Base-by-base conservation (phyloP, 257 asterid genomes). In the Solanum bukasovii region DNA sequence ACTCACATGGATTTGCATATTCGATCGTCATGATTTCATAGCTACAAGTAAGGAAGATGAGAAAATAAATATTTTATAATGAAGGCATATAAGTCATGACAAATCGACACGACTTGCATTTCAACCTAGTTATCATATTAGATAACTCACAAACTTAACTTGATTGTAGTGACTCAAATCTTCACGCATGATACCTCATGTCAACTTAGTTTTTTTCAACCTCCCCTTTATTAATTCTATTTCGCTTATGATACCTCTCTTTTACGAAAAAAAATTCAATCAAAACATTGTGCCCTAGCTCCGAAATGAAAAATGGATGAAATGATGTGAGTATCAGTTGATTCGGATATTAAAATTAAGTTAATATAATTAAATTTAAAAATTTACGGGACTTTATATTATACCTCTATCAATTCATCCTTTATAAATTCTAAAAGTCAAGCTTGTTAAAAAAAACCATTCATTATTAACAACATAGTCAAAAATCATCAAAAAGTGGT, bases 31-130 rank as follows among this genome's bases (percentile, higher is more conserved):
- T n/a, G 14, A 65, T 65, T 67, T 67, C 34, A 25, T 10, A 25
- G 9, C 34, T 23, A n/a, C 11, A 61, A 7, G 1, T 2, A n/a
- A 4, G 5, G 25, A 67, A 25, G 0, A 67, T 11, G 0, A 25
- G 0, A 67, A 67, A 68, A 68, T 67, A 6, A 25, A 27, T 5
- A 1, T 2, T 46, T 4, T 46, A 46, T 49, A 49, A 49, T 49
- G 34, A 27, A 0, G 20, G 1, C 5, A 29, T 6, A 3, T 12
- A 14, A 29, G 5, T 29, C 38, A 27, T 29, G 77, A 14, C 2
- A 70, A 29, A 70, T 68, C 38, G 23, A 0, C 8, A 1, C 0
- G 1, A 70, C 6, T 70, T 67, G 9, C 10, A 11, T 7, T 31
- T 70, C 40, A 31, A 7, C 40, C 6, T 29, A 70, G 6, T 3